These are phyloP conservation scores for Aspergillus thermomutatus DNA, from an alignment of 2,329 filamentous ascomycete species.

Conservation along the genomic window DNA sequence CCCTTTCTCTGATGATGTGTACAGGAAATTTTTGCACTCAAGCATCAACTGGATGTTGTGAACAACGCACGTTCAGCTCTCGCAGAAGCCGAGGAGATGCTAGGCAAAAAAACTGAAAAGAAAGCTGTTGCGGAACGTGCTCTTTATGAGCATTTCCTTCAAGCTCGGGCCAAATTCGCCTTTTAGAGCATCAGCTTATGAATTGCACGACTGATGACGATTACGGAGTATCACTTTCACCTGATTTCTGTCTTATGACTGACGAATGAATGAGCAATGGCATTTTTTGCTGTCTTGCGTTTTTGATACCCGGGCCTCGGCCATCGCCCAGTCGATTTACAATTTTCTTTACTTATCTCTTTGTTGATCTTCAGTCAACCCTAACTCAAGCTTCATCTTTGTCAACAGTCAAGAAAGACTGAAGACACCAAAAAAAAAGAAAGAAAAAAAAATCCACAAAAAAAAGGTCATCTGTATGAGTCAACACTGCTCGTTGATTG, in stretches of 20 bases:
- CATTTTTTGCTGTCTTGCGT: not conserved
- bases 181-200: not conserved
- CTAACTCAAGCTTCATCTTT: not conserved
- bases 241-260: not conserved
- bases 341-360: too few species aligned
- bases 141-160: not conserved
- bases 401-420: too few species aligned
- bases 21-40: not conserved
- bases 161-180: not conserved
- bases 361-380: not conserved
- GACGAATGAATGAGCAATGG: not conserved
- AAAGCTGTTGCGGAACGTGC: not conserved
- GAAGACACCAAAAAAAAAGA: too few species aligned
- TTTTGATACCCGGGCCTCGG: not conserved
- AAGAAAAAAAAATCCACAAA: not conserved
- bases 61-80: not conserved
- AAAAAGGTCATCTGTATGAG: not conserved
- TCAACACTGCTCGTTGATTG: not conserved
- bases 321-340: not conserved
- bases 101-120: not conserved
- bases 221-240: not conserved
- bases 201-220: not conserved
- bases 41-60: not conserved
- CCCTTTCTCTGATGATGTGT: not conserved
- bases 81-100: not conserved